Evolutionary conservation across 768 basidiomycete species (phyloP), one percentile per base, ranked within the genome.

Genomic region (Glaciozyma martinii): DNA sequence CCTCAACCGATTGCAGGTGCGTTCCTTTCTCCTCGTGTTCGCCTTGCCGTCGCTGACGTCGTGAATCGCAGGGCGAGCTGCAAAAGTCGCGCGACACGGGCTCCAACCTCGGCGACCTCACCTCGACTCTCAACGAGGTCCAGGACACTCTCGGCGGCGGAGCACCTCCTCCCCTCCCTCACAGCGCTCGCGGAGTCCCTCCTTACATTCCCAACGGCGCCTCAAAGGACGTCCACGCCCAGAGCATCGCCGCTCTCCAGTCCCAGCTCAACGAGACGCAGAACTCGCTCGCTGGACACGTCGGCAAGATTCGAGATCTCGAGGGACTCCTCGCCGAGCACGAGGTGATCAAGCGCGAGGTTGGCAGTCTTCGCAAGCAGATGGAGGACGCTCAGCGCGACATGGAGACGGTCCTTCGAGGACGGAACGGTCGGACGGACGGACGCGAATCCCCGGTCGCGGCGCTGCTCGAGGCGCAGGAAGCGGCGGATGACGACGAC

Each of bases 41-140:
- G 16, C 30, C 10, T 29, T 12, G 2, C 29, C 27, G 27, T 53
- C 29, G 32, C 49, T 46, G 16, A 15, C 3, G n/a, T 25, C 5
- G 2, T 25, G 30, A n/a, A 25, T 29, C 6, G 16, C 64, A 79
- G 76, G 85, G 86, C 68, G 93, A 98, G 75, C 83, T 98, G n/a
- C 87, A 88, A 78, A 95, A 94, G 78, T 91, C 89, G 73, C 84
- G 90, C 23, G 94, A 98, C 74, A 95, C 93, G 0, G 89, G 90
- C 19, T 81, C 85, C 1, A 93, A 98, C 74, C 80, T 99, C 5
- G 84, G 85, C 66, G 83, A 83, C 1, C 78, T 97, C 40, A 86
- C 83, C 21, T 82, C 82, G 18, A 81, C 88, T 6, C 89, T 99
- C 83, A 83, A 80, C 49, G 91, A 95, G n/a, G 89, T 97, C 52